Evolutionary conservation across 768 basidiomycete genomes (phyloP).

Genomic region (Suillus subluteus): DNA sequence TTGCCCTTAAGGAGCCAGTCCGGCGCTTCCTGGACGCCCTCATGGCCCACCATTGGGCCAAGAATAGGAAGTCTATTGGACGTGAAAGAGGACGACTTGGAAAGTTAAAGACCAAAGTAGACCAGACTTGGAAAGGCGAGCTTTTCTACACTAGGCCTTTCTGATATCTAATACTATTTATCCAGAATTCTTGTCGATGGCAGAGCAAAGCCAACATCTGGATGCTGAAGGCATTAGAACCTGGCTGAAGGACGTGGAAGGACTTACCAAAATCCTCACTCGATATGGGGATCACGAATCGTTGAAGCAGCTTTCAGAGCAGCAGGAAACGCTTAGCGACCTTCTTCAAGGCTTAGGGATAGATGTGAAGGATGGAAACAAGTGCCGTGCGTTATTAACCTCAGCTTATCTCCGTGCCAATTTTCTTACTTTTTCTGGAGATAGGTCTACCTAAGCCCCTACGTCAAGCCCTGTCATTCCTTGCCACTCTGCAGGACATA

Average conservation of each 20-base stretch:
- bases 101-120: neutral
- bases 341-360: slow-evolving; percentile 1
- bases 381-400: neutral
- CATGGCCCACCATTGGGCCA: neutral
- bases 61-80: neutral
- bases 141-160: neutral
- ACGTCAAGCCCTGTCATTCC: neutral
- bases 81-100: neutral
- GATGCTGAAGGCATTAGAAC: neutral
- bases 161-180: neutral
- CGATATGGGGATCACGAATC: neutral
- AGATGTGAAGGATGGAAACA: neutral
- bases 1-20: neutral
- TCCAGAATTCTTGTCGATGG: neutral
- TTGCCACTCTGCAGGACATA: neutral
- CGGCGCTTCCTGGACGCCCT: neutral
- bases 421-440: neutral
- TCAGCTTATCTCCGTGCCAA: neutral
- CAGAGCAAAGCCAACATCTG: neutral
- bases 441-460: neutral
- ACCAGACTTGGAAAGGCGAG: neutral
- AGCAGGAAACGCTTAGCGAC: neutral
- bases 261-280: neutral
- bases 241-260: neutral
- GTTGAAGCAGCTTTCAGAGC: neutral